Percentiles rank a stretch among this genome's conserved stretches.
Conservation (phyloP, 805 yeast genomes). For the Kuraishia cidri region DNA sequence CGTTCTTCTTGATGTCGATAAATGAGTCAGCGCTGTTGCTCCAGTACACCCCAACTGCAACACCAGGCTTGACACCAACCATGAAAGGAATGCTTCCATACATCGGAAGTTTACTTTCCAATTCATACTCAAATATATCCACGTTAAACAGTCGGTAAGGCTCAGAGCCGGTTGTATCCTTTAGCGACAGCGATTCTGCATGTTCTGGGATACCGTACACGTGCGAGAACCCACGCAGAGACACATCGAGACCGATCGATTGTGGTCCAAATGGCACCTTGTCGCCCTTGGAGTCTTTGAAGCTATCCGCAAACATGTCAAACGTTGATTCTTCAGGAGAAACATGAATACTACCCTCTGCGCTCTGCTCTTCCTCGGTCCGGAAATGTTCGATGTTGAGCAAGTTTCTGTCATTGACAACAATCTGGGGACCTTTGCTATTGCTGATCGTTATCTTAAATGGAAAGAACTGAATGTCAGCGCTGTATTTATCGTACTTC, state of each 20-base stretch:
- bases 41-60: conserved; percentile 82
- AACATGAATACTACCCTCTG: conserved; percentile 26
- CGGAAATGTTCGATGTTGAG: conserved; percentile 83
- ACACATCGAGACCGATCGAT: conserved; percentile 72
- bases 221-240: conserved; percentile 47
- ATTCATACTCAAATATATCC: conserved; percentile 90
- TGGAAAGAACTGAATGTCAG: conserved; percentile 34
- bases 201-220: conserved; percentile 98
- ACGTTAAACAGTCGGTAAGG: conserved; percentile 91
- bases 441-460: conserved; percentile 40
- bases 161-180: conserved; percentile 53
- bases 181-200: conserved; percentile 69
- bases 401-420: conserved; percentile 60
- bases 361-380: conserved; percentile 27
- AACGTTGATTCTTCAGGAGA: conserved; percentile 53
- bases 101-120: conserved; percentile 79
- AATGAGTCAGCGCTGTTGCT: conserved; percentile 89
- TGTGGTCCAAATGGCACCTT: conserved; percentile 80
- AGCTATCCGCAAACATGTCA: conserved; percentile 64
- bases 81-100: conserved; percentile 92
- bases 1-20: conserved; percentile 47
- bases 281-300: conserved; percentile 60
- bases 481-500: too few species aligned
- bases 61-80: conserved; percentile 51
- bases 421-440: conserved; percentile 35